Percentiles rank a stretch among this genome's conserved stretches.
Conservation (phyloP, 495 filamentous ascomycete genomes). For the Neurospora sp. region DNA sequence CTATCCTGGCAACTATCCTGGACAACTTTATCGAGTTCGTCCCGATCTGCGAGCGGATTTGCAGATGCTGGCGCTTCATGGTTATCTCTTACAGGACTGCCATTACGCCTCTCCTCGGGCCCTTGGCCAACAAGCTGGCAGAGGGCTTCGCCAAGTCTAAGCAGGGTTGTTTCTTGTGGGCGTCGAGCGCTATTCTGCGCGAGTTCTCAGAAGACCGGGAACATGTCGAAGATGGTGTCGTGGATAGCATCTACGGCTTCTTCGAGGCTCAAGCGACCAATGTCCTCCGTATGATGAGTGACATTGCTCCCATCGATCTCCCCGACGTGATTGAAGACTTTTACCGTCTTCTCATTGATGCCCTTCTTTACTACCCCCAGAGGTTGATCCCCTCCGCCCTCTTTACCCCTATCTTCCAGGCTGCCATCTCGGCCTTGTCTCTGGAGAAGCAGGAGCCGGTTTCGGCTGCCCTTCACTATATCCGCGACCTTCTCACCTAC, state of each 20-base stretch:
- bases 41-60: constrained; percentile 87
- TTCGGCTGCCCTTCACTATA: constrained; percentile 82
- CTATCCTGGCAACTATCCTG: constrained; percentile 70
- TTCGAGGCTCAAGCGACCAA: constrained; percentile 83
- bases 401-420: constrained; percentile 73
- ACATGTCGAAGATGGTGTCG: constrained; percentile 70
- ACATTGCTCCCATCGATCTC: constrained; percentile 73
- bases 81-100: constrained; percentile 88
- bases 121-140: constrained; percentile 78
- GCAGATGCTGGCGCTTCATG: constrained; percentile 92
- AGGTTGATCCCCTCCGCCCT: constrained; percentile 67
- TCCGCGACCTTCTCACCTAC: constrained; percentile 87
- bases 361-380: constrained; percentile 82
- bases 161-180: constrained; percentile 97
- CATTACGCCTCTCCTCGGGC: constrained; percentile 73
- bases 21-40: constrained; percentile 73
- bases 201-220: constrained; percentile 89
- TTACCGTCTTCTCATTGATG: constrained; percentile 84
- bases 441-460: constrained; percentile 86
- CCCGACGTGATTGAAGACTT: constrained; percentile 99
- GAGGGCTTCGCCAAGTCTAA: constrained; percentile 73
- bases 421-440: constrained; percentile 71
- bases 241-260: constrained; percentile 83
- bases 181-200: constrained; percentile 84
- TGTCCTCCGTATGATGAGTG: constrained; percentile 82